Percentiles rank a stretch among this genome's conserved stretches.
These are phyloP conservation scores for Phlegmacium glaucopus DNA, from an alignment of 768 basidiomycete genomes.

Conservation along the genomic window DNA sequence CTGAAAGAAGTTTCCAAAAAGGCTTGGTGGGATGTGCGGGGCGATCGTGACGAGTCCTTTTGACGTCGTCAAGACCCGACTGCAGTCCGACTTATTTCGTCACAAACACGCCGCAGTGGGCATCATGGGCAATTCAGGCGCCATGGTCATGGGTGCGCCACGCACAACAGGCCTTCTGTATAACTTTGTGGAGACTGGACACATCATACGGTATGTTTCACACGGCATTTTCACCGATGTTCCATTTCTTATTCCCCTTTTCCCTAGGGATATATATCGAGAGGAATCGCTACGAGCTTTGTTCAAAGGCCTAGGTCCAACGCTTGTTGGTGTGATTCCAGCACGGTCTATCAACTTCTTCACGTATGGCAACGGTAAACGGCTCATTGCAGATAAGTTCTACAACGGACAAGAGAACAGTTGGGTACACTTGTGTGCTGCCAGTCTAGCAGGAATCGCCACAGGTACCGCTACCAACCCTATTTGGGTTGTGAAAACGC, in stretches of 20 bases:
- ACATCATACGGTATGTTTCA: slow-evolving; percentile 70
- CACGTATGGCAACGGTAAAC: slow-evolving; percentile 96
- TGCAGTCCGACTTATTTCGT: slow-evolving; percentile 84
- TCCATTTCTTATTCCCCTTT: background rate
- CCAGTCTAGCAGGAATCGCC: slow-evolving; percentile 79
- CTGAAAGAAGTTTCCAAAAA: slow-evolving; percentile 26
- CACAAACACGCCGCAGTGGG: slow-evolving; percentile 35
- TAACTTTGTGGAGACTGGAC: slow-evolving; percentile 93
- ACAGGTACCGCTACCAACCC: slow-evolving; percentile 95
- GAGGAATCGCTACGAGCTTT: slow-evolving; percentile 86
- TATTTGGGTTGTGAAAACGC: slow-evolving; percentile 99
- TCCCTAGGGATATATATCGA: slow-evolving; percentile 73
- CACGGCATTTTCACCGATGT: background rate
- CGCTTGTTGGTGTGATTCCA: slow-evolving; percentile 91
- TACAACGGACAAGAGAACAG: slow-evolving; percentile 80
- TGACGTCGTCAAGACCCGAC: slow-evolving; percentile 96
- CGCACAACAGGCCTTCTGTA: slow-evolving; percentile 62
- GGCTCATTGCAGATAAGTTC: slow-evolving; percentile 78
- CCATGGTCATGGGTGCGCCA: slow-evolving; percentile 35
- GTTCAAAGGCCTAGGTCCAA: slow-evolving; percentile 94
- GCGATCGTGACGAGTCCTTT: slow-evolving; percentile 96
- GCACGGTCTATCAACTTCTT: slow-evolving; percentile 98
- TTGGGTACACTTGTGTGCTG: slow-evolving; percentile 81
- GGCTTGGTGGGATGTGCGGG: slow-evolving; percentile 96
- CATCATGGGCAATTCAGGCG: slow-evolving; percentile 35